A percentile compares a stretch with the other conserved stretches of the same genome.
phyloP scores from a whole-genome alignment of 352 stramenopile genomes.

The Pythium rishiriense region DNA sequence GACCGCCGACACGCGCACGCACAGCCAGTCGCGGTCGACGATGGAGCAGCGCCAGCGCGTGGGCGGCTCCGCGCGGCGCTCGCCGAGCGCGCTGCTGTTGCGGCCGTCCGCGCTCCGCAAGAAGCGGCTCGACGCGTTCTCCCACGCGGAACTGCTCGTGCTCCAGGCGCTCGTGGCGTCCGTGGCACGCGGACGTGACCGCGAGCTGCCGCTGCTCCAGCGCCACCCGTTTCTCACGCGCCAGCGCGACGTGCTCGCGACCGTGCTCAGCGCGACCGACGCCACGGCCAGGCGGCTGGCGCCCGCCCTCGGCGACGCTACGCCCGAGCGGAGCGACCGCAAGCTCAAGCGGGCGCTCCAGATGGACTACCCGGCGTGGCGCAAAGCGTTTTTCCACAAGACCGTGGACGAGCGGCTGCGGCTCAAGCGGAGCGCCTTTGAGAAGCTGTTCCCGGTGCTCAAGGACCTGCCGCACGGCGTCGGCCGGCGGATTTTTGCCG shows the following conservation, averaged over 20 bases:
- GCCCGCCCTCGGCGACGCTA: not conserved
- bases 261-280: conserved; percentile 11
- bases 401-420: conserved; percentile 43
- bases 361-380: conserved; percentile 31
- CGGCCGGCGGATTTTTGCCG: conserved; percentile 40
- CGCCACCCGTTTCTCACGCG: conserved; percentile 24
- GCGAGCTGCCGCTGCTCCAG: conserved; percentile 22
- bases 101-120: conserved; percentile 2
- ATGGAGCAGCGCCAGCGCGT: conserved; percentile 8
- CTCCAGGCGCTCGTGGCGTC: conserved; percentile 51
- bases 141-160: conserved; percentile 53
- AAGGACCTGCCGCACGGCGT: conserved; percentile 30
- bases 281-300: not conserved
- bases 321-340: conserved; percentile 23
- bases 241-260: conserved; percentile 14
- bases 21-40: conserved; percentile 28
- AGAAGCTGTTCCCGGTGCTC: conserved; percentile 60
- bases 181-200: conserved; percentile 20
- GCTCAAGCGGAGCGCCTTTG: conserved; percentile 47
- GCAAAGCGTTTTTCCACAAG: conserved; percentile 46
- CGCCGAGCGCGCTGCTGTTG: not conserved
- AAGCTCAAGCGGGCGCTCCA: conserved; percentile 20
- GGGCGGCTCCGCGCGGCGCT: not conserved
- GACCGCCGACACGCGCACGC: conserved; percentile 20
- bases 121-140: conserved; percentile 52